Conservation (phyloP, 805 yeast species). For the Metschnikowia cubensis region DNA sequence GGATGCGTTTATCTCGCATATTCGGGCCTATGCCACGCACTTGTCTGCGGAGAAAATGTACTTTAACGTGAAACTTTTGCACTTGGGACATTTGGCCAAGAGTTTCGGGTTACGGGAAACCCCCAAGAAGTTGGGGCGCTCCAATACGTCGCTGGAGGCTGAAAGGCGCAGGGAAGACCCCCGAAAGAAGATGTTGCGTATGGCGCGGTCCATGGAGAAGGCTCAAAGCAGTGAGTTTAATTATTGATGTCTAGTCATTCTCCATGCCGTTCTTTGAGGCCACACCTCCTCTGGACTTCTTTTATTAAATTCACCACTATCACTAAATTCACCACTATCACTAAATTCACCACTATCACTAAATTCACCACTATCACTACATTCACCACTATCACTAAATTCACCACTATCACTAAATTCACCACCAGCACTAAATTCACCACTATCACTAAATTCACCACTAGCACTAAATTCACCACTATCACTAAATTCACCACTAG, state of each 20-base stretch:
- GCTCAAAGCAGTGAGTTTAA: slow-evolving; percentile 73
- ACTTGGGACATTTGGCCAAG: slow-evolving; percentile 94
- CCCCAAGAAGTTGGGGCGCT: slow-evolving; percentile 71
- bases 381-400: too few species aligned
- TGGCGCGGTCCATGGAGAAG: slow-evolving; percentile 67
- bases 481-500: too few species aligned
- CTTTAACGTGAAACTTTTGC: slow-evolving; percentile 79
- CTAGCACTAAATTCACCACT: too few species aligned
- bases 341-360: too few species aligned
- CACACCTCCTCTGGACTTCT: background rate
- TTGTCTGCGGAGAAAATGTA: slow-evolving; percentile 70
- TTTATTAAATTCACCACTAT: too few species aligned
- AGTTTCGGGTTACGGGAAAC: slow-evolving; percentile 92
- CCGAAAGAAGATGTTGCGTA: slow-evolving; percentile 66
- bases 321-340: too few species aligned
- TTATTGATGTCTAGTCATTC: slow-evolving; percentile 29
- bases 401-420: too few species aligned
- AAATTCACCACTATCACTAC: too few species aligned
- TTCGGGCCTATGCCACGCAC: slow-evolving; percentile 96
- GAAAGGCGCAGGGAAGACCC: slow-evolving; percentile 59
- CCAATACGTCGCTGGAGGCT: slow-evolving; percentile 22
- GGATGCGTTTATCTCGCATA: slow-evolving; percentile 80
- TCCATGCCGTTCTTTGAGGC: too few species aligned
- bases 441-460: too few species aligned
- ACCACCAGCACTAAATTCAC: too few species aligned